Evolutionary conservation across 306 rosid genomes (phyloP).

Genomic region (Medicago lupulina): DNA sequence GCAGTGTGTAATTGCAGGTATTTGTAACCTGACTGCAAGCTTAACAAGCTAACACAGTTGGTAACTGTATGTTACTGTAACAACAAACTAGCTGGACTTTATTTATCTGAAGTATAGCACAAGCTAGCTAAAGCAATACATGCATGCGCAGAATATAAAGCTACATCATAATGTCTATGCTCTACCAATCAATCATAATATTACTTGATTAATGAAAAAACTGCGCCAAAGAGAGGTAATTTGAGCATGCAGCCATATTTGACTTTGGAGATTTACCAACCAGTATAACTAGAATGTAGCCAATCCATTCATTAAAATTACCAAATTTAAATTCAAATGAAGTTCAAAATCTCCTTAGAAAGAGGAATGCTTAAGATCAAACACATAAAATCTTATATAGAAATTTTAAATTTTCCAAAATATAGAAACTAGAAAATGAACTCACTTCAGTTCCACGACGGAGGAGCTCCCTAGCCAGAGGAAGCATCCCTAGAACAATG

Average conservation of each 20-base stretch:
- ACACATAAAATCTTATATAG: background rate
- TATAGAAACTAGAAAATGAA: slow-evolving; percentile 15
- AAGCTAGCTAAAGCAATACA: background rate
- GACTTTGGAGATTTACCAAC: slow-evolving; percentile 14
- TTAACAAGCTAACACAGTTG: background rate
- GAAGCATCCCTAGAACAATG: slow-evolving; percentile 97
- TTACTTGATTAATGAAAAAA: slow-evolving; percentile 13
- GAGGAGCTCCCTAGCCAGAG: slow-evolving; percentile 95
- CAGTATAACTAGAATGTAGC: slow-evolving; percentile 3
- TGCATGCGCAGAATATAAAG: background rate
- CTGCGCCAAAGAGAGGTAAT: background rate
- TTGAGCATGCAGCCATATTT: slow-evolving; percentile 9
- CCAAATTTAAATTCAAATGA: slow-evolving; percentile 29
- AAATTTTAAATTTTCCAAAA: slow-evolving; percentile 17
- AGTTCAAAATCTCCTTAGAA: background rate
- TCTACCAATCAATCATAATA: slow-evolving; percentile 15
- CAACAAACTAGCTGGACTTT: background rate
- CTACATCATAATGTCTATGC: background rate
- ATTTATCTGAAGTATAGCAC: background rate
- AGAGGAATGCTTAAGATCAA: background rate
- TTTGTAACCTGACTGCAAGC: background rate
- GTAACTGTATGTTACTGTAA: background rate
- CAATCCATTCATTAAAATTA: background rate
- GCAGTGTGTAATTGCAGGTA: background rate
- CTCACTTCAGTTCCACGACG: slow-evolving; percentile 95